Percentiles rank a stretch among this genome's conserved stretches.
Evolutionary conservation across 1,284 basidiomycete genomes (phyloP).

Genomic region (Entoloma clypeatum): DNA sequence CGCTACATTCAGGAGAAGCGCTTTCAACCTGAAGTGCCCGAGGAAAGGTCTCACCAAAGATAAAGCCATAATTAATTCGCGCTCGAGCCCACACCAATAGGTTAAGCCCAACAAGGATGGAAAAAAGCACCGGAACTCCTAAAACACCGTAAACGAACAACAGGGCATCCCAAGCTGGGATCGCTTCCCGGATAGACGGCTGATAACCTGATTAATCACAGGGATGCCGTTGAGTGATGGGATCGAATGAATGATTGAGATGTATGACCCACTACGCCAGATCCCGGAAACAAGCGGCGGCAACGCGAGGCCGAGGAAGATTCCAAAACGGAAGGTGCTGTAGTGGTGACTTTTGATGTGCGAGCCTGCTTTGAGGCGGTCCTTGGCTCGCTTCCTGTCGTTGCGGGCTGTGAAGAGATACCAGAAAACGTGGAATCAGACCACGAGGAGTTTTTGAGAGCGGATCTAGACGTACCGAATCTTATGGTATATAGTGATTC

Average conservation of each 20-base stretch:
- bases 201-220: constrained; percentile 49
- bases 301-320: constrained; percentile 73
- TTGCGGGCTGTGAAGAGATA: constrained; percentile 82
- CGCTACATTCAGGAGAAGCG: background rate
- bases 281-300: constrained; percentile 74
- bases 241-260: background rate
- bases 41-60: constrained; percentile 81
- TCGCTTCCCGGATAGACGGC: constrained; percentile 46
- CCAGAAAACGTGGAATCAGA: background rate
- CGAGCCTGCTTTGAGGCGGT: constrained; percentile 58
- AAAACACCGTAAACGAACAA: constrained; percentile 81
- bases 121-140: constrained; percentile 74
- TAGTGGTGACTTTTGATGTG: constrained; percentile 68
- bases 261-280: constrained; percentile 60
- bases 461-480: constrained; percentile 55
- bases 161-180: constrained; percentile 74
- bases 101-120: constrained; percentile 79
- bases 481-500: constrained; percentile 69
- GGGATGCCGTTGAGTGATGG: background rate
- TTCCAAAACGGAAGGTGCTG: constrained; percentile 73
- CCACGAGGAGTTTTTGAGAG: background rate
- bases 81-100: constrained; percentile 74
- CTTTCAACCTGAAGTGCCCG: too few relatives aligned
- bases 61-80: constrained; percentile 88
- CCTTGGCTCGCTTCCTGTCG: constrained; percentile 77